Evolutionary conservation across 352 stramenopile genomes (phyloP).

Genomic region (Phytophthora capsici): DNA sequence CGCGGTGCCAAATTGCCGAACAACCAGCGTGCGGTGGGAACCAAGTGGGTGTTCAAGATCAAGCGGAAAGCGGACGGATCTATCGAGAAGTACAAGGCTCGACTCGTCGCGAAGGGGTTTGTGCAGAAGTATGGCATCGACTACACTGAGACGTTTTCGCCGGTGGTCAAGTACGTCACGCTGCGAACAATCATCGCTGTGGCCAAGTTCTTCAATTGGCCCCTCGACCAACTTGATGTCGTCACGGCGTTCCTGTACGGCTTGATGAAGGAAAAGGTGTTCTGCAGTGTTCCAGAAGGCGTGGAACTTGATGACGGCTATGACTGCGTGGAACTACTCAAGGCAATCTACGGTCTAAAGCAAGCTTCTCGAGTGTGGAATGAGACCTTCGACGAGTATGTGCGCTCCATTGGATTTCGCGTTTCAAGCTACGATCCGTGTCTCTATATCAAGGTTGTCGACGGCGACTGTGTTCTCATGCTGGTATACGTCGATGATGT

Average conservation of each 20-base stretch:
- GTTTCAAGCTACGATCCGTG: background rate
- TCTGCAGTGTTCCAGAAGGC: too few species aligned
- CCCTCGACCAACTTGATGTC: background rate
- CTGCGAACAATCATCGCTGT: background rate
- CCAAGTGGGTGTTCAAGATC: conserved; percentile 52
- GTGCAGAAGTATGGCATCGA: conserved; percentile 45
- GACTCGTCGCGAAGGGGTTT: conserved; percentile 20
- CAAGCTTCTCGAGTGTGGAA: background rate
- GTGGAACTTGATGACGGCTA: conserved; percentile 3
- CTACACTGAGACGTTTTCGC: conserved; percentile 18
- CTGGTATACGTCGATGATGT: background rate
- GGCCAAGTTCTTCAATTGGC: background rate
- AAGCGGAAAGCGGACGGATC: conserved; percentile 43
- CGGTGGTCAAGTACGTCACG: background rate
- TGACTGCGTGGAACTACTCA: conserved; percentile 6
- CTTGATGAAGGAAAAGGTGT: background rate
- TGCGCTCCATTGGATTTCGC: conserved; percentile 6
- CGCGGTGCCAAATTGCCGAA: conserved; percentile 8
- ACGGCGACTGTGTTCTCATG: background rate
- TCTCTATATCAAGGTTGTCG: too few species aligned
- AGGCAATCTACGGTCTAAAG: conserved; percentile 6
- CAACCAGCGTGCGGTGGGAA: conserved; percentile 13
- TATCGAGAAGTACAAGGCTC: conserved; percentile 52
- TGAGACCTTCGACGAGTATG: conserved; percentile 13
- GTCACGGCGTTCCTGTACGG: background rate